Base-by-base conservation (phyloP, 805 yeast species). In the Schizosaccharomyces lindneri region DNA sequence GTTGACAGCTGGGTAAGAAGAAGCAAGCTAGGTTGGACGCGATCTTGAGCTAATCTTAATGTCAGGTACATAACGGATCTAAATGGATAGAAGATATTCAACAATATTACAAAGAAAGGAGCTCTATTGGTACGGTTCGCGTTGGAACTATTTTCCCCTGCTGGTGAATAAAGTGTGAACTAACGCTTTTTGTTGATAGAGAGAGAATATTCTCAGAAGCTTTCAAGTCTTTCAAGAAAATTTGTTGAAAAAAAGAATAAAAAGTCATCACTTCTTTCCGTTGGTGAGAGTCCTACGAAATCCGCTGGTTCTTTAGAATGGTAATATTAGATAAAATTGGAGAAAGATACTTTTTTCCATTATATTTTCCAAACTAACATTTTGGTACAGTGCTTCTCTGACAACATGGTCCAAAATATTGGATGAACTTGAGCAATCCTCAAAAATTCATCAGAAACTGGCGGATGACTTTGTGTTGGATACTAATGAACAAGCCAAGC, bases 231-330 rank as follows among this genome's bases (percentile, higher is more conserved):
- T 63, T 77, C 87, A 55, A 73, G 81, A 61, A 86, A 82, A 63
- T 85, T 81, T 64, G 81, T 87, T 66, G 83, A 81, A 63, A 84
- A 81, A 70, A 88, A 89, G 69, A 84, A 95, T 59, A 80, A 81
- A 65, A 71, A 76, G 19, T 75, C 87, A 11, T 79, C 90, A 0
- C 70, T 73, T 15, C 71, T 93, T 36, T 81, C 89, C 55, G 98
- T 93, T 1, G 99, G 99, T 31, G 95, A 87, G 64, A 79, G 79
- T 19, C 98, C 99, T 0, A 78, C 81, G 55, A 79, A 86, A 55
- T 93, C 99, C 0, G 97, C 98, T 0, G 98, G 99, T 0, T 87
- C 97, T 0, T 74, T 90, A 60, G 97, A 93, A 69, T 61, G 61
- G 66, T 64, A 55, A 6, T 24, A 9, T 5, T 3, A 55, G 39